phyloP scores from a whole-genome alignment of 2,329 filamentous ascomycete species.

The Balansia obtecta region DNA sequence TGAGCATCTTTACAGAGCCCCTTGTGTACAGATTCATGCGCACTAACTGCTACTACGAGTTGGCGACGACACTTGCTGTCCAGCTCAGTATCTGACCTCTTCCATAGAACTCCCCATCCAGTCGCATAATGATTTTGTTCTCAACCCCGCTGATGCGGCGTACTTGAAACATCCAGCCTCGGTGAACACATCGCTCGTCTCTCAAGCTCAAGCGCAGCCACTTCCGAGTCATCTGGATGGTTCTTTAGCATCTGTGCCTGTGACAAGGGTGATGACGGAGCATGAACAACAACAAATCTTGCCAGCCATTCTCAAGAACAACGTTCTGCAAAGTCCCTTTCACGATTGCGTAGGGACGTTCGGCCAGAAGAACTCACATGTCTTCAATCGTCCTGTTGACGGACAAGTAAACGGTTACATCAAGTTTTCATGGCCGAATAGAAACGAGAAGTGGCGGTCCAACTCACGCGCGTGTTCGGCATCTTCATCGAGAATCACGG shows the following conservation, averaged over 20 bases:
- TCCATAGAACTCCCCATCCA: slow-evolving; percentile 14
- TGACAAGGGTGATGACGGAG: neutral
- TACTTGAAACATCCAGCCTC: neutral
- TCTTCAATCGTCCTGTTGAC: slow-evolving; percentile 18
- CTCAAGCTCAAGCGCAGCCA: neutral
- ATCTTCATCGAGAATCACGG: neutral
- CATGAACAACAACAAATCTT: neutral
- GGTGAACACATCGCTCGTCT: neutral
- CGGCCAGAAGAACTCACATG: slow-evolving; percentile 11
- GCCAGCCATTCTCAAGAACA: neutral
- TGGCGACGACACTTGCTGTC: slow-evolving; percentile 15
- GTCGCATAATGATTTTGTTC: slow-evolving; percentile 8
- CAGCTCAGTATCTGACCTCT: slow-evolving; percentile 17
- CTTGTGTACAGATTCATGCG: neutral
- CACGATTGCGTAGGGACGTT: slow-evolving; percentile 18
- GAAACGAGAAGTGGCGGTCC: neutral
- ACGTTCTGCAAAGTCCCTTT: slow-evolving; percentile 19
- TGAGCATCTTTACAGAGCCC: neutral
- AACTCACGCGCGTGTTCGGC: neutral
- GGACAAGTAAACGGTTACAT: slow-evolving; percentile 26
- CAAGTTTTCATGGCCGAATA: slow-evolving; percentile 24
- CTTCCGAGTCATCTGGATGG: neutral
- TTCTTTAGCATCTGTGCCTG: neutral
- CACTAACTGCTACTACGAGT: neutral
- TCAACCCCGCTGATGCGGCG: neutral